phyloP scores from a whole-genome alignment of 768 basidiomycete genomes.

The Neoboletus subvelutipes region DNA sequence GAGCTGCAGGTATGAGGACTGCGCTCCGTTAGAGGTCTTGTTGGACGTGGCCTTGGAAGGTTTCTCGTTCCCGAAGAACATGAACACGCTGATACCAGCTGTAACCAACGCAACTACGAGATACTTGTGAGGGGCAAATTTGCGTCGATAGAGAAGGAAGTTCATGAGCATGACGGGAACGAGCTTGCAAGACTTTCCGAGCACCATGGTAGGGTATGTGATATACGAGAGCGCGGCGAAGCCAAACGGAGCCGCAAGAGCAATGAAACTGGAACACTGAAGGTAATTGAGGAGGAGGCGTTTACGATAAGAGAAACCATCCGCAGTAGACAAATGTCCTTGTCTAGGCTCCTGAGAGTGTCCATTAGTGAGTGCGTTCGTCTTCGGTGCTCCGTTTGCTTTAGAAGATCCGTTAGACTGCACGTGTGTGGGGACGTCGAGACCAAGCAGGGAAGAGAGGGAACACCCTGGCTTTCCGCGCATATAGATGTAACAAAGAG shows the following conservation, averaged over 20 bases:
- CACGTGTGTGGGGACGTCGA: conserved; percentile 38
- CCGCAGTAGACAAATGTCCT: conserved; percentile 31
- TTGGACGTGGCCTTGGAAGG: conserved; percentile 38
- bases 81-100: conserved; percentile 87
- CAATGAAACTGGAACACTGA: conserved; percentile 85
- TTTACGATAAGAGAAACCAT: conserved; percentile 36
- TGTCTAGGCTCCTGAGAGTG: conserved; percentile 20
- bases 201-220: conserved; percentile 97
- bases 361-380: conserved; percentile 42
- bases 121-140: conserved; percentile 93
- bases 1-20: conserved; percentile 52
- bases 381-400: conserved; percentile 23
- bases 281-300: conserved; percentile 71
- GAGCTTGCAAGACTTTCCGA: conserved; percentile 98
- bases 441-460: conserved; percentile 58
- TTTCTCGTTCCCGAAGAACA: conserved; percentile 74
- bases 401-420: conserved; percentile 22
- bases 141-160: conserved; percentile 88
- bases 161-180: conserved; percentile 99
- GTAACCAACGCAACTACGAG: conserved; percentile 94
- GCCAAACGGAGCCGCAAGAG: conserved; percentile 91
- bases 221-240: conserved; percentile 95
- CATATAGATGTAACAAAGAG: conserved; percentile 70
- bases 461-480: conserved; percentile 56
- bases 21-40: conserved; percentile 26